Base-by-base conservation (phyloP, 2,329 filamentous ascomycete genomes). In the Colletotrichum sp. region DNA sequence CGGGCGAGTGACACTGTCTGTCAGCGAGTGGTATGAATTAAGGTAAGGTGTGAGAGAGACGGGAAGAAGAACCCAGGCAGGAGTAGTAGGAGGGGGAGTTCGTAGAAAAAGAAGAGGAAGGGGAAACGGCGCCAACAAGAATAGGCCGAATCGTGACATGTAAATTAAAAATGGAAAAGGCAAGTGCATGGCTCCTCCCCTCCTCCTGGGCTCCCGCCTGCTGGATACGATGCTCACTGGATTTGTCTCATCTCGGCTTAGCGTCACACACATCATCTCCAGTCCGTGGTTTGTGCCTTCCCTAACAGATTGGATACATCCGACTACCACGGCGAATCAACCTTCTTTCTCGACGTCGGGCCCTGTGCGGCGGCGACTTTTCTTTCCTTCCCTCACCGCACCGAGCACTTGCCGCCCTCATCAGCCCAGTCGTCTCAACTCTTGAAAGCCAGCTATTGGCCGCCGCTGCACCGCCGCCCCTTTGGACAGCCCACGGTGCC, bases 121-220 rank as follows among this genome's bases (percentile, higher is more conserved):
- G 62, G 59, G 49, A 36, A 32, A 67, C 52, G 60, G 59, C 64
- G 26, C 39, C 16, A 59, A 59, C 49, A 36, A 36, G 62, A 71
- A 77, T 28, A 63, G 60, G 73, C 30, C 65, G 36, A 74, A 69
- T 66, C 65, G 71, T 66, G 71, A 69, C 62, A 75, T 71, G 71
- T 76, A 75, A 76, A 76, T 76, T 75, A 76, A 76, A 74, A 76
- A 74, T 75, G 75, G 71, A 36, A 75, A 76, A 76, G 65, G 65
- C 62, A 69, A 69, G 34, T 32, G 67, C 59, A 66, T 44, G 62
- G 62, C 67, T 68, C 62, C 36, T 65, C 21, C 44, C 34, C 68
- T 72, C 67, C 67, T 68, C 62, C 36, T 65, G 24, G 60, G 49
- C 68, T 72, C 67, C 71, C 63, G 72, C 72, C 62, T 64, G 65